A percentile compares a stretch with the other conserved stretches of the same genome.
phyloP scores from a whole-genome alignment of 768 basidiomycete genomes.

The Chalciporus chontae region DNA sequence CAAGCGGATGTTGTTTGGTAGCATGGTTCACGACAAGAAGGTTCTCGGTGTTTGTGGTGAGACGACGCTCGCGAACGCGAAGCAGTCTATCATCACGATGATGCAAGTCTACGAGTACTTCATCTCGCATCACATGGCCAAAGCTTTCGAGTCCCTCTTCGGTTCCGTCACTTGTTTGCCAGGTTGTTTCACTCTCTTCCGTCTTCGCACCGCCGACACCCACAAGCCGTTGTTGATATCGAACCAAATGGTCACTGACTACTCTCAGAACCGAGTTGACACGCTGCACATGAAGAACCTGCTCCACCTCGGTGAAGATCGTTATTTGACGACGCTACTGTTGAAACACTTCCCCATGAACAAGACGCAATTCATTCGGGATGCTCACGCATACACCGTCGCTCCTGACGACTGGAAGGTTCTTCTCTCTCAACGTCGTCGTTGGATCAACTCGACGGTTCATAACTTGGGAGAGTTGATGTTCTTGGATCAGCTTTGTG shows the following conservation, averaged over 20 bases:
- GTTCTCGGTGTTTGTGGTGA: constrained; percentile 94
- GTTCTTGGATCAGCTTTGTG: constrained; percentile 87
- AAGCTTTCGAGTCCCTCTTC: constrained; percentile 95
- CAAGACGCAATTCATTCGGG: constrained; percentile 95
- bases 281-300: constrained; percentile 99
- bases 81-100: constrained; percentile 95
- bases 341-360: constrained; percentile 92
- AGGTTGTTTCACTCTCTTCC: constrained; percentile 98
- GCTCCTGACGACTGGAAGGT: constrained; percentile 96
- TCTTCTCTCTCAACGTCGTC: constrained; percentile 90
- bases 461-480: constrained; percentile 94
- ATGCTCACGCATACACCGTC: constrained; percentile 91
- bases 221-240: constrained; percentile 94
- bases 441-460: constrained; percentile 99
- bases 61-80: constrained; percentile 87
- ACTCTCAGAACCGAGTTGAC: constrained; percentile 94
- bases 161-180: constrained; percentile 98
- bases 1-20: constrained; percentile 27
- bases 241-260: constrained; percentile 86
- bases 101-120: constrained; percentile 99
- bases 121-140: constrained; percentile 98
- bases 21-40: constrained; percentile 97
- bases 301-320: constrained; percentile 97
- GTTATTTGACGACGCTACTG: constrained; percentile 92
- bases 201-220: constrained; percentile 89